Conservation (phyloP, 805 yeast species). For the Candida sanyiensis region DNA sequence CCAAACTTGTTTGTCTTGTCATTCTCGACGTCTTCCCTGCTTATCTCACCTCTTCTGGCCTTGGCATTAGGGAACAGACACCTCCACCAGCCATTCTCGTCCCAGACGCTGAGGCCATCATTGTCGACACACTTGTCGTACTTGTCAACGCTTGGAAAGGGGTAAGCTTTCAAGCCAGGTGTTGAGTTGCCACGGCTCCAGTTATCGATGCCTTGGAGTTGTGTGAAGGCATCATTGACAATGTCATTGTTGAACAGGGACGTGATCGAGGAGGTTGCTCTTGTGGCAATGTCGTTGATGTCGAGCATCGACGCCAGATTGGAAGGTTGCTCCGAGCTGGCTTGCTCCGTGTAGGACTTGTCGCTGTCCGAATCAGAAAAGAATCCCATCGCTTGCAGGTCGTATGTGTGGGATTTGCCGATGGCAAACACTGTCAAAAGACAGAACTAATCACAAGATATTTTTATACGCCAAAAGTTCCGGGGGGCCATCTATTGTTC, state of each 20-base stretch:
- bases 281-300: constrained; percentile 3
- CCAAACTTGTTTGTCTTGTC: constrained; percentile 44
- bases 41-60: constrained; percentile 29
- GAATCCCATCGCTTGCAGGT: constrained; percentile 20
- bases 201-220: constrained; percentile 6
- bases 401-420: not conserved
- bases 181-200: constrained; percentile 14
- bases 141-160: constrained; percentile 51
- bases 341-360: constrained; percentile 11
- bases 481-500: too few species aligned
- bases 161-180: constrained; percentile 45
- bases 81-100: constrained; percentile 79
- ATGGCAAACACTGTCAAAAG: not conserved
- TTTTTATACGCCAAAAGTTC: too few species aligned
- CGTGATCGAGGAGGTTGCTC: constrained; percentile 2
- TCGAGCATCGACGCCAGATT: constrained; percentile 4
- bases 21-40: constrained; percentile 55
- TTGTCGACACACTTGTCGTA: constrained; percentile 58
- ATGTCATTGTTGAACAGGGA: constrained; percentile 7
- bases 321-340: constrained; percentile 5
- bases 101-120: constrained; percentile 79
- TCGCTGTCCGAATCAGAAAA: constrained; percentile 14
- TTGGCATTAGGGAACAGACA: constrained; percentile 70
- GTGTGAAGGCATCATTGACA: constrained; percentile 7
- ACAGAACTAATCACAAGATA: not conserved